Evolutionary conservation across 176 grass and related monocot species (phyloP).

Genomic region (Rhipidocladum racemiflorum): DNA sequence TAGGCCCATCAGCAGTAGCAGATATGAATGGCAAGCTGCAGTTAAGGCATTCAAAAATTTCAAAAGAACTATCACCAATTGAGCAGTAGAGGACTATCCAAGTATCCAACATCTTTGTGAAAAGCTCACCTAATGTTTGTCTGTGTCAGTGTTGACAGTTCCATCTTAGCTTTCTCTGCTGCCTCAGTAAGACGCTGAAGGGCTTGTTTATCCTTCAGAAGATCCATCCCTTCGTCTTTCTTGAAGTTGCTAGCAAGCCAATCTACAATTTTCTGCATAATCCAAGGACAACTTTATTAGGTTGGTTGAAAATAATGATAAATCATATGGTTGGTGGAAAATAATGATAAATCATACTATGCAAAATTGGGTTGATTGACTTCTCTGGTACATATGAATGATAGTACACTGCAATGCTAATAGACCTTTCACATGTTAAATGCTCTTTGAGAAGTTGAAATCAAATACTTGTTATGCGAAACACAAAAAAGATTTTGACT

Average conservation of each 20-base stretch:
- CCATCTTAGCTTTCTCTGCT: conserved; percentile 98
- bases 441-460: conserved; percentile 6
- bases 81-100: background rate
- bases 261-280: conserved; percentile 81
- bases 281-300: conserved; percentile 20
- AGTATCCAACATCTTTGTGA: background rate
- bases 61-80: background rate
- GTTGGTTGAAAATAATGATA: background rate
- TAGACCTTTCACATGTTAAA: conserved; percentile 2
- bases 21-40: conserved; percentile 90
- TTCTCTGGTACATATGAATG: background rate
- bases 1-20: conserved; percentile 87
- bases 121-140: conserved; percentile 81
- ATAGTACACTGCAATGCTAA: background rate
- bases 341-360: background rate
- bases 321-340: background rate
- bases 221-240: conserved; percentile 90
- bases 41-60: conserved; percentile 12
- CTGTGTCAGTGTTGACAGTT: conserved; percentile 82
- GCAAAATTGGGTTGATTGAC: background rate
- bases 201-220: conserved; percentile 97
- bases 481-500: background rate
- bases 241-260: conserved; percentile 93
- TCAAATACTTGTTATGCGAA: background rate
- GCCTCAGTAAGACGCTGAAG: conserved; percentile 95